Conservation (phyloP, 768 basidiomycete species). For the Leccinum uliginosum region DNA sequence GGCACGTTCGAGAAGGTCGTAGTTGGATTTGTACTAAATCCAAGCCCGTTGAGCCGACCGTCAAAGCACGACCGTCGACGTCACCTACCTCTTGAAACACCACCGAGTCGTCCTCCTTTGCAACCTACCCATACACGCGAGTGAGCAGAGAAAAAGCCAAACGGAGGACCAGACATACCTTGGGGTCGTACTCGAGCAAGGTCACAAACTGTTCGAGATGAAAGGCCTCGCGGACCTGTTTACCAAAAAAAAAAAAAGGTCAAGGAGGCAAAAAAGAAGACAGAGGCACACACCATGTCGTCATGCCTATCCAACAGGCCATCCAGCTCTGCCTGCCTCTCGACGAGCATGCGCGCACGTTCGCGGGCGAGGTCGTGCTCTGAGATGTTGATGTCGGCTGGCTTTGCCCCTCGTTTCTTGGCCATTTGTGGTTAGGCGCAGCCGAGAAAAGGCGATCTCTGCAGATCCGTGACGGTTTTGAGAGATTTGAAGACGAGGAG, state of each 20-base stretch:
- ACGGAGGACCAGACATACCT: conserved; percentile 9
- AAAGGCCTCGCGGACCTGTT: conserved; percentile 79
- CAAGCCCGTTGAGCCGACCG: neutral
- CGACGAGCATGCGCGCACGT: conserved; percentile 46
- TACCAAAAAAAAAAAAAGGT: neutral
- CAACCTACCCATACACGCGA: conserved; percentile 42
- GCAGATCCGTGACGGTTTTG: conserved; percentile 60
- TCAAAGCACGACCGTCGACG: neutral
- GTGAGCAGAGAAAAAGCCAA: neutral
- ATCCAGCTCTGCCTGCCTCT: conserved; percentile 58
- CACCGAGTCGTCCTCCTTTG: conserved; percentile 65
- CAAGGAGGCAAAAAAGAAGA: neutral
- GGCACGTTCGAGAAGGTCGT: conserved; percentile 55
- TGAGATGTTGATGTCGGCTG: conserved; percentile 4
- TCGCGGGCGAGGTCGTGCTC: conserved; percentile 30
- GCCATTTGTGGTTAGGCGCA: too few relatives aligned
- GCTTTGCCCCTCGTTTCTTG: conserved; percentile 15
- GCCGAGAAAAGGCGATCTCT: conserved; percentile 46
- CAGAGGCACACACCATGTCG: conserved; percentile 52
- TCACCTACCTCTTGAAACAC: conserved; percentile 70
- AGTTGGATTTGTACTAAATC: conserved; percentile 53
- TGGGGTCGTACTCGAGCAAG: conserved; percentile 74
- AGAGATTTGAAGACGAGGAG: conserved; percentile 50
- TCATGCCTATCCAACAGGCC: conserved; percentile 65
- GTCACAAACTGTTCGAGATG: conserved; percentile 81